Base-by-base conservation (phyloP, 169 alveolate genomes). In the Cryptosporidium canis region DNA sequence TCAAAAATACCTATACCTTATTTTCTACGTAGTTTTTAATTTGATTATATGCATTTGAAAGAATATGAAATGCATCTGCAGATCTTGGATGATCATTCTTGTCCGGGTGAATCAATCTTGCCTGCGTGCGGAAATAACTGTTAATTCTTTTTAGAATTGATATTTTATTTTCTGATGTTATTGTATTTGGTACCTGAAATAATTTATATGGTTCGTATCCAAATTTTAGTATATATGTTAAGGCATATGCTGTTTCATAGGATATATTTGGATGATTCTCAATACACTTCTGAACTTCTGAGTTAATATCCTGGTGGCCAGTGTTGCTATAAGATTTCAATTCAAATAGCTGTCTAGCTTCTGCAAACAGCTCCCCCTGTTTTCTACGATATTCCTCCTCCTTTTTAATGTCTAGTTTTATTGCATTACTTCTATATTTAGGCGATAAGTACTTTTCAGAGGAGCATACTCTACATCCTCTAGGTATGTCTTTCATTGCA, bases 381-480 rank as follows among this genome's bases (percentile, higher is more conserved):
- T 77, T 77, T 35, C 61, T 77, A 16, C 87, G 47, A 39, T 77
- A 77, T 39, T 55, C 87, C 21, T 77, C 87, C 21, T 77, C 87
- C 58, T 45, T 77, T 61, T 58, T 77, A 16, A 61, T 41, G 24
- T 77, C 87, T 4, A 77, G 29, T 58, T 77, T 58, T 4, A 61
- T 61, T 14, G 87, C 87, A 18, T 77, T 77, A 58, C 37, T 77
- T 39, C 72, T 77, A 43, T 77, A 77, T 58, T 37, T 77, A 9
- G 87, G 87, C 5, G 87, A 77, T 43, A 77, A 48, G 66, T 55
- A 77, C 31, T 77, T 77, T 65, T 77, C 87, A 9, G 87, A 77
- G 21, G 87, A 77, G 51, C 87, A 77, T 37, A 77, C 55, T 35
- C 72, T 55, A 24, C 87, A 77, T 2, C 87, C 87, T 21, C 70